Evolutionary conservation across 1,139 yeast species (phyloP).

Genomic region (Sugiyamaella pinicola): DNA sequence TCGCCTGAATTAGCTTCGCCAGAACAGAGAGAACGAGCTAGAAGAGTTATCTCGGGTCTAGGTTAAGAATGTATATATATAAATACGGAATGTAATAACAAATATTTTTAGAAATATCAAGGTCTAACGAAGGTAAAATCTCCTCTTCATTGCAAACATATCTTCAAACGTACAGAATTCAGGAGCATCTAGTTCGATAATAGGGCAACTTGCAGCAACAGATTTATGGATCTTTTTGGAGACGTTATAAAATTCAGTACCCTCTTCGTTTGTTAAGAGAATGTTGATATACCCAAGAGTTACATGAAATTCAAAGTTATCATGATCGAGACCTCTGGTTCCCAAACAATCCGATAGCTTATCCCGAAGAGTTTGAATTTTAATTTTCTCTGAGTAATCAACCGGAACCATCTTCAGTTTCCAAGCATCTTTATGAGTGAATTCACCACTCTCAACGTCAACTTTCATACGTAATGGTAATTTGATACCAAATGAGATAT

Average conservation of each 20-base stretch:
- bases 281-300: conserved; percentile 19
- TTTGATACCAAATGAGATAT: conserved; percentile 1
- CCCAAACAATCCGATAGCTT: conserved; percentile 18
- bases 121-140: background rate
- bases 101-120: too few species aligned
- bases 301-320: conserved; percentile 15
- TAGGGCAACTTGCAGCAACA: conserved; percentile 11
- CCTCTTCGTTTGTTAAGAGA: conserved; percentile 11
- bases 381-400: conserved; percentile 6
- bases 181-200: conserved; percentile 17
- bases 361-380: conserved; percentile 10
- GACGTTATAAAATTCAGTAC: background rate
- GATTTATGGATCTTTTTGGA: conserved; percentile 4
- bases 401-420: conserved; percentile 14
- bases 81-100: background rate
- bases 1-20: conserved; percentile 27
- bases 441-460: conserved; percentile 10
- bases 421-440: conserved; percentile 14
- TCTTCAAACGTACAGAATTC: conserved; percentile 19
- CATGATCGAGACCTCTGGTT: conserved; percentile 13
- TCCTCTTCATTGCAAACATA: conserved; percentile 21
- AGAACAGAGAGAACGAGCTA: conserved; percentile 27
- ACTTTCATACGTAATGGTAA: conserved; percentile 21
- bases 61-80: background rate
- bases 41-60: conserved; percentile 26